A percentile compares a stretch with the other conserved stretches of the same genome.
Evolutionary conservation across 192 early-diverging fungal species (phyloP).

Genomic region (Anaeromyces robustus): DNA sequence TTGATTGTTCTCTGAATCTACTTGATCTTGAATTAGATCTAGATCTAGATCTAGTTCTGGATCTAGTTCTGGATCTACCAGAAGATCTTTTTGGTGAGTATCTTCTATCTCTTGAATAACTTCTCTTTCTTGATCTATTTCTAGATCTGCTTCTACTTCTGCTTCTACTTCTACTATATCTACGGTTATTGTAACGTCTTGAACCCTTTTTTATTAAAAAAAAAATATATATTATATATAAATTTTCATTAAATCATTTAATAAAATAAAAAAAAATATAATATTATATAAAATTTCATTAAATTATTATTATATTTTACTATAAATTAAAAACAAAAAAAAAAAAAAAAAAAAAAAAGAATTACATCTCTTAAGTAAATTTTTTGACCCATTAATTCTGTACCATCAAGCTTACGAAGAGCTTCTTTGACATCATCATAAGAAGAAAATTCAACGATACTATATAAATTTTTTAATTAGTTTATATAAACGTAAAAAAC

Average conservation of each 20-base stretch:
- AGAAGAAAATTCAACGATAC: constrained; percentile 79
- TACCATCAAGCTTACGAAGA: constrained; percentile 62
- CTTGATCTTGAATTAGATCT: background rate
- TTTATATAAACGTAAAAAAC: no score
- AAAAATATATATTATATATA: no score
- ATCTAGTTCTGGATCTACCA: background rate
- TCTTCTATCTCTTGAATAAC: background rate
- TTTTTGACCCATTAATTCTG: constrained; percentile 26
- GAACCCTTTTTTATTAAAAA: background rate
- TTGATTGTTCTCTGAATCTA: background rate
- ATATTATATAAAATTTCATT: no score
- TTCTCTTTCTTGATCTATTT: background rate
- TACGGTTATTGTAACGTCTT: background rate
- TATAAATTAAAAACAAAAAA: no score
- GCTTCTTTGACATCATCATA: constrained; percentile 71
- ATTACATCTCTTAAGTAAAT: constrained; percentile 5
- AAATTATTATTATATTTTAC: no score
- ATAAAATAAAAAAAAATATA: no score
- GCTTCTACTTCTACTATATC: background rate
- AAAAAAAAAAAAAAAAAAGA: no score
- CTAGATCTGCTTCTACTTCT: background rate
- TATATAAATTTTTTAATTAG: constrained; percentile 11
- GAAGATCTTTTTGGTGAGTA: background rate
- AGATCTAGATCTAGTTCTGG: background rate
- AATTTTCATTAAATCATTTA: no score